Conservation (phyloP, 768 basidiomycete genomes). For the Pholiota molesta region DNA sequence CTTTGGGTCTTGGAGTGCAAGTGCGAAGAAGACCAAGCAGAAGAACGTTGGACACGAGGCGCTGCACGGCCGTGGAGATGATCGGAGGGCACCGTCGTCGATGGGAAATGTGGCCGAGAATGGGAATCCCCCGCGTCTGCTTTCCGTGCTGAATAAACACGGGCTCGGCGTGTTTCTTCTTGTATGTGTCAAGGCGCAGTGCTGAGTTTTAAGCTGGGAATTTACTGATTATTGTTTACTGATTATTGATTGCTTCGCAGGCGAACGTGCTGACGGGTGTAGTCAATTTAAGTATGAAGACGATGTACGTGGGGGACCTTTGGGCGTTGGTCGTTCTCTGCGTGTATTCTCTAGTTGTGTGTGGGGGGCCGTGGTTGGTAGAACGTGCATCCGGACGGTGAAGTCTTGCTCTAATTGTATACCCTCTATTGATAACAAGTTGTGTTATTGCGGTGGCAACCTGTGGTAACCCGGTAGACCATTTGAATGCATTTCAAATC, state of each 20-base stretch:
- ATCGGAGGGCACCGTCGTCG: not conserved
- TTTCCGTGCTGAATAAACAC: constrained; percentile 86
- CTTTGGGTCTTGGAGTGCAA: constrained; percentile 46
- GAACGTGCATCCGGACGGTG: not conserved
- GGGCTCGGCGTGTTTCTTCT: constrained; percentile 79
- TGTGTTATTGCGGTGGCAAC: no score
- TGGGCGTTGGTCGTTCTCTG: constrained; percentile 64
- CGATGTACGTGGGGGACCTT: constrained; percentile 72
- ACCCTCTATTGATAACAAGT: no score
- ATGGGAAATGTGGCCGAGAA: constrained; percentile 2
- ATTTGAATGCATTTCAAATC: no score
- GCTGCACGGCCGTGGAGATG: not conserved
- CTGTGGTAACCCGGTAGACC: no score
- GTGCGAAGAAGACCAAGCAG: constrained; percentile 12
- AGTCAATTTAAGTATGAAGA: constrained; percentile 76
- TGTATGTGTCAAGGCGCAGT: constrained; percentile 46
- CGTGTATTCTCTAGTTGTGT: constrained; percentile 62
- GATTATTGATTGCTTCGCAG: constrained; percentile 40
- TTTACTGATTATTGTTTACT: not conserved
- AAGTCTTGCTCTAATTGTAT: no score
- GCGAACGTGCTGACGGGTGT: constrained; percentile 88
- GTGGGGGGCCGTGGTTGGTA: constrained; percentile 61
- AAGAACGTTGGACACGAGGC: not conserved
- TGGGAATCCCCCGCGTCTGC: constrained; percentile 48
- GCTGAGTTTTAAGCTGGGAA: no score